A percentile compares a stretch with the other conserved stretches of the same genome.
These are phyloP conservation scores for Populus hybrid DNA, from an alignment of 441 rosid species.

Conservation along the genomic window DNA sequence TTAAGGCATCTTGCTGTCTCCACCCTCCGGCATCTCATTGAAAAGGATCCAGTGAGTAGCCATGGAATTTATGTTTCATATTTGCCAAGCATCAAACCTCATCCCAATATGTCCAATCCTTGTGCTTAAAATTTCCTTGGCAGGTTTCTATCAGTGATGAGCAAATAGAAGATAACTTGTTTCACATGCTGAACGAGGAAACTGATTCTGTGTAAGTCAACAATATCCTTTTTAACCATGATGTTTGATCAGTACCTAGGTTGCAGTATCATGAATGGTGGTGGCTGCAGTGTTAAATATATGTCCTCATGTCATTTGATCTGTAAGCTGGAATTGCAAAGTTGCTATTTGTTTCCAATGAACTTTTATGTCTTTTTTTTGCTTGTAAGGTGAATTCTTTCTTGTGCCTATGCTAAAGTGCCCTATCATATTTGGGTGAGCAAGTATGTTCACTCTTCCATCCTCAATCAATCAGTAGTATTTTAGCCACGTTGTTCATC, in stretches of 20 bases:
- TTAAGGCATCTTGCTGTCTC: slow-evolving; percentile 89
- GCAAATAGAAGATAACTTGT: slow-evolving; percentile 85
- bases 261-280: not conserved
- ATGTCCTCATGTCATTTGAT: not conserved
- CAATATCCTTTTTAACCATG: slow-evolving; percentile 12
- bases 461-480: not conserved
- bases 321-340: not conserved
- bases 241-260: slow-evolving; percentile 8
- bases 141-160: slow-evolving; percentile 87
- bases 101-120: slow-evolving; percentile 15
- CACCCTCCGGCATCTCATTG: slow-evolving; percentile 88
- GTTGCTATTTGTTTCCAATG: not conserved
- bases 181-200: slow-evolving; percentile 94
- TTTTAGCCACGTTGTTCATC: not conserved
- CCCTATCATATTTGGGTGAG: not conserved
- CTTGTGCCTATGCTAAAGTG: not conserved
- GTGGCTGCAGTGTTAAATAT: not conserved
- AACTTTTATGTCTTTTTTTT: not conserved
- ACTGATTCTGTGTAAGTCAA: slow-evolving; percentile 93
- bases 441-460: not conserved
- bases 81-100: slow-evolving; percentile 6
- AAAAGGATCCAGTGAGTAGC: slow-evolving; percentile 84
- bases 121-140: slow-evolving; percentile 29
- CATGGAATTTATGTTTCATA: not conserved
- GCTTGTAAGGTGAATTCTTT: not conserved